Percentiles rank a stretch among this genome's conserved stretches.
These are phyloP conservation scores for Aspergillus fischeri DNA, from an alignment of 2,329 filamentous ascomycete genomes.

Conservation along the genomic window DNA sequence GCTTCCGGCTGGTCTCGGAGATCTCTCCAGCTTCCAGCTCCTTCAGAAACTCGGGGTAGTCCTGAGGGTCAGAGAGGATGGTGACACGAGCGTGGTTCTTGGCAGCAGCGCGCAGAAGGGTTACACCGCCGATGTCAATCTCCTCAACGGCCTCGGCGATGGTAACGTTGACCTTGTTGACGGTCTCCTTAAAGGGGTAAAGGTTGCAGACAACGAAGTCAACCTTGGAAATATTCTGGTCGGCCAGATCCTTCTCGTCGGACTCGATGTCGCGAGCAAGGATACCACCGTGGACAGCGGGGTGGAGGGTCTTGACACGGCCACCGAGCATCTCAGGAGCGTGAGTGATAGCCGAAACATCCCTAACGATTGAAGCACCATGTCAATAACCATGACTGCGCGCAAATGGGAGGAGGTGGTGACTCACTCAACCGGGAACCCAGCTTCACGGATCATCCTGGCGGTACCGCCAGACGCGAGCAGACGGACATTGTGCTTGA, in stretches of 20 bases:
- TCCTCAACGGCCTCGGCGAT: conserved; percentile 96
- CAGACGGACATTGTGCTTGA: conserved; percentile 84
- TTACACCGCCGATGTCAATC: conserved; percentile 97
- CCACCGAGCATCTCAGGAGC: conserved; percentile 96
- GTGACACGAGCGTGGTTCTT: conserved; percentile 97
- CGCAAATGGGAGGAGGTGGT: not conserved
- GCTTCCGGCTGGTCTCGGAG: conserved; percentile 76
- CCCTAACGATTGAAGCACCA: conserved; percentile 49
- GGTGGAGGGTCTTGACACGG: conserved; percentile 92
- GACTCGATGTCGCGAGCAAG: conserved; percentile 90
- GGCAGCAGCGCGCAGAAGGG: conserved; percentile 88
- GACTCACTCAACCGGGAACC: conserved; percentile 86
- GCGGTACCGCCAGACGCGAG: conserved; percentile 93
- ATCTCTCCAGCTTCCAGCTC: conserved; percentile 86
- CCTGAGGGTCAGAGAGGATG: conserved; percentile 87
- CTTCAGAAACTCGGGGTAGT: conserved; percentile 90
- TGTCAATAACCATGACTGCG: conserved; percentile 6
- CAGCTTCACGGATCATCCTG: conserved; percentile 93
- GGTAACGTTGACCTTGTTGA: conserved; percentile 95
- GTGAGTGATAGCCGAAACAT: conserved; percentile 94
- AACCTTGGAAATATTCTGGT: conserved; percentile 92
- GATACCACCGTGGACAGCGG: conserved; percentile 79
- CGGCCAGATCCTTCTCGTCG: conserved; percentile 93
- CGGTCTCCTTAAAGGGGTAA: conserved; percentile 98
- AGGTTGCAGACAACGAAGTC: conserved; percentile 98